These are phyloP conservation scores for Termitomyces sp. DNA, from an alignment of 768 basidiomycete genomes.

Conservation along the genomic window DNA sequence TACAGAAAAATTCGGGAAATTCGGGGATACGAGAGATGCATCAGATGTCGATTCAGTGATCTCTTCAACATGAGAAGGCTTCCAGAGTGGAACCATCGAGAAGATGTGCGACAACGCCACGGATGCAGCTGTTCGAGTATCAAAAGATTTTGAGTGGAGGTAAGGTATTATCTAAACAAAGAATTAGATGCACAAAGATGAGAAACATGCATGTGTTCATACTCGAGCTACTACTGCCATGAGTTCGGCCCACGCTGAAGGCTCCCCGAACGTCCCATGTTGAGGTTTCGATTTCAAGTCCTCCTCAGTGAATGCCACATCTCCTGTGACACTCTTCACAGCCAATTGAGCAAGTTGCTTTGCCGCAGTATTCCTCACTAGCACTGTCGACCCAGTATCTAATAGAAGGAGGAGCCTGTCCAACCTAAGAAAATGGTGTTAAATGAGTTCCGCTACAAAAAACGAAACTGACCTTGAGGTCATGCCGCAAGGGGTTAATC, in stretches of 20 bases:
- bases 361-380: constrained; percentile 92
- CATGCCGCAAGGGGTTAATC: constrained; percentile 58
- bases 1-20: constrained; percentile 76
- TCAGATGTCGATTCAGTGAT: constrained; percentile 21
- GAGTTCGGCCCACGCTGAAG: constrained; percentile 85
- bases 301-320: constrained; percentile 73
- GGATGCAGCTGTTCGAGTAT: constrained; percentile 88
- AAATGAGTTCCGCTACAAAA: not conserved
- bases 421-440: constrained; percentile 50
- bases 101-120: constrained; percentile 87
- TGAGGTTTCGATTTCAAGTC: constrained; percentile 65
- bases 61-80: constrained; percentile 39
- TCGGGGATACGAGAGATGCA: constrained; percentile 35
- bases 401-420: constrained; percentile 95
- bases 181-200: constrained; percentile 6
- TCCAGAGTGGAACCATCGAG: constrained; percentile 78
- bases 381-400: constrained; percentile 89
- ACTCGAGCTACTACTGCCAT: constrained; percentile 90
- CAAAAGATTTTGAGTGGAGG: constrained; percentile 87
- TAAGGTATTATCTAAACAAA: constrained; percentile 76
- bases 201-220: constrained; percentile 19
- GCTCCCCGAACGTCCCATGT: constrained; percentile 56
- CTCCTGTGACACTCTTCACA: constrained; percentile 77
- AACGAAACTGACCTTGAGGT: constrained; percentile 59
- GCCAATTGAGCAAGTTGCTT: constrained; percentile 94